phyloP scores from a whole-genome alignment of 495 filamentous ascomycete species.

The Hypoxylon subgilvum region DNA sequence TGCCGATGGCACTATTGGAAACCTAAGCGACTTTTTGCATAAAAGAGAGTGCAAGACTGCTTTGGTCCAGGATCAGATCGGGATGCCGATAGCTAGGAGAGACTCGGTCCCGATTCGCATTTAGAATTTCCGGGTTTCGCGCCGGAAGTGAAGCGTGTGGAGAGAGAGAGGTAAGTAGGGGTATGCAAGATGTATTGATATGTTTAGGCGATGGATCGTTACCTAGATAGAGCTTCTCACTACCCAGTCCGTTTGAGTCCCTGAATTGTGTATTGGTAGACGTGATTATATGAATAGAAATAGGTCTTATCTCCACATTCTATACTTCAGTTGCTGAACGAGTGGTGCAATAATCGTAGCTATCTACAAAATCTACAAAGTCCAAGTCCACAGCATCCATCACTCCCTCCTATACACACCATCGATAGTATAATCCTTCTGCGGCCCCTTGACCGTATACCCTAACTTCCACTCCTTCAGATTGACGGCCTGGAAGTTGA shows the following conservation, averaged over 20 bases:
- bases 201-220: no score
- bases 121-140: slow-evolving; percentile 10
- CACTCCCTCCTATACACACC: slow-evolving; percentile 52
- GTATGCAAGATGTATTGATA: neutral
- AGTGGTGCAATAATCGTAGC: neutral
- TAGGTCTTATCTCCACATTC: neutral
- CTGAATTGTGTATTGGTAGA: no score
- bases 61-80: slow-evolving; percentile 39
- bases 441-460: slow-evolving; percentile 69
- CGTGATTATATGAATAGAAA: neutral
- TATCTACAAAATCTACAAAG: neutral
- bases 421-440: slow-evolving; percentile 69
- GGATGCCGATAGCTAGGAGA: slow-evolving; percentile 7
- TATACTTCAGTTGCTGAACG: neutral
- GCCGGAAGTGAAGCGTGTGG: slow-evolving; percentile 3
- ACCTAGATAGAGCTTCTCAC: no score
- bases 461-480: slow-evolving; percentile 60
- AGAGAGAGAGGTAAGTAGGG: neutral
- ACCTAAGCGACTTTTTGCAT: slow-evolving; percentile 51
- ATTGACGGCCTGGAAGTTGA: slow-evolving; percentile 61
- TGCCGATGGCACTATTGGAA: slow-evolving; percentile 63
- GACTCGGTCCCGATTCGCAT: slow-evolving; percentile 37
- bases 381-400: neutral
- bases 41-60: slow-evolving; percentile 46
- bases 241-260: no score